Base-by-base conservation (phyloP, 2,329 filamentous ascomycete species). In the Colletotrichum magnum region DNA sequence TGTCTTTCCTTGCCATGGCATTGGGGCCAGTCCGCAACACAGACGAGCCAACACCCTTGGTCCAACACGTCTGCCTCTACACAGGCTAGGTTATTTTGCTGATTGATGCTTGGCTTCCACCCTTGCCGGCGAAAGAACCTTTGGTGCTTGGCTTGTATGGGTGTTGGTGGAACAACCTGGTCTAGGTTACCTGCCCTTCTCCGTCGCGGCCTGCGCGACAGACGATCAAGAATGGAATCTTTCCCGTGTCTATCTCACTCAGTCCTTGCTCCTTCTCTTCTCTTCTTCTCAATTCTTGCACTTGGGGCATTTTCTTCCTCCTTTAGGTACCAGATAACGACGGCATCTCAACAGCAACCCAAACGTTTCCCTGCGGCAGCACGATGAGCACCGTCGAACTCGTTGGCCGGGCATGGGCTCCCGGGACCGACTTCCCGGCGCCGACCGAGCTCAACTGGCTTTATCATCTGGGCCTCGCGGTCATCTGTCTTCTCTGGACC, bases 391-490 rank as follows among this genome's bases (percentile, higher is more conserved):
- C 53, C 45, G 41, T 36, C 48, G 62, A 61, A 48, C 62, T 72
- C 50, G 47, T 56, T 28, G 50, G 64, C 45, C 70, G 71, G 28
- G 68, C 68, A 15, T 72, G 71, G 71, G 71, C 68, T 56, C 64
- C 71, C 12, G 71, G 71, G 10, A 70, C 68, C 2, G 71, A 72
- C 58, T 71, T 72, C 45, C 59, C 64, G 13, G 56, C 54, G 26
- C 71, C 68, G 32, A 61, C 28, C 15, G 48, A 71, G 50, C 6
- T 65, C 18, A 69, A 70, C 48, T 65, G 71, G 71, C 64, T 72
- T n/a, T 66, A 72, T 52, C 64, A 72, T 57, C 21, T 71, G 45
- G 71, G 71, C 45, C 61, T 72, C 26, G 39, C 68, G 56, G 64
- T 71, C 26, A 69, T 72, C 50, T 68, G 60, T 43, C 67, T 69